Conservation (phyloP, 495 filamentous ascomycete species). For the Penicillium cosmopolitanum region DNA sequence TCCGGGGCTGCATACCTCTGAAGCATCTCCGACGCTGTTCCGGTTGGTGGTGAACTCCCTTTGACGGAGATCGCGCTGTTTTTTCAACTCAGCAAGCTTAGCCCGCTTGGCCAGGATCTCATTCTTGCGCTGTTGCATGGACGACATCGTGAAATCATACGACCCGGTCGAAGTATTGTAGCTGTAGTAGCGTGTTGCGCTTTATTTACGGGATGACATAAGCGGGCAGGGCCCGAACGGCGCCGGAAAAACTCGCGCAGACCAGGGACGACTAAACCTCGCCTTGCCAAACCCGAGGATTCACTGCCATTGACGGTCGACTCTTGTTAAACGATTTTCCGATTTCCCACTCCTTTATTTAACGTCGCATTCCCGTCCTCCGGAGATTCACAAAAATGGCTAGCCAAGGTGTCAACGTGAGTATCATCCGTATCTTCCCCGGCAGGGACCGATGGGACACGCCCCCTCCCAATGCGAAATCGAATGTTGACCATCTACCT, state of each 20-base stretch:
- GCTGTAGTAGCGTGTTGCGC: conserved; percentile 19
- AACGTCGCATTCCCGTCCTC: conserved; percentile 25
- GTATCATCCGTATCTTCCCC: conserved; percentile 23
- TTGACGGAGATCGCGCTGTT: conserved; percentile 80
- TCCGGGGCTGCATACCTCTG: conserved; percentile 43
- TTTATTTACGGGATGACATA: conserved; percentile 52
- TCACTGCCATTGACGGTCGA: conserved; percentile 49
- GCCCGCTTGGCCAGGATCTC: conserved; percentile 94
- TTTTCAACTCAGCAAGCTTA: conserved; percentile 92
- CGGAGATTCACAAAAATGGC: conserved; percentile 46
- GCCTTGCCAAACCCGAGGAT: conserved; percentile 38
- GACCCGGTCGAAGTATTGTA: conserved; percentile 15
- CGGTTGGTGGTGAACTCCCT: conserved; percentile 69
- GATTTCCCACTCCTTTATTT: conserved; percentile 32
- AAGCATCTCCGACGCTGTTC: conserved; percentile 63
- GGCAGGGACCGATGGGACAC: conserved; percentile 15
- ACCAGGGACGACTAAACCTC: conserved; percentile 50
- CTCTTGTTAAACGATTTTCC: conserved; percentile 40
- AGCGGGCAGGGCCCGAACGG: conserved; percentile 40
- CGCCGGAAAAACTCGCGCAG: conserved; percentile 58
- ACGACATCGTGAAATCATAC: conserved; percentile 37
- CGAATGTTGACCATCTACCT: conserved; percentile 26
- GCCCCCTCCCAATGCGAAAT: conserved; percentile 21
- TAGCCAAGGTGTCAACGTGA: conserved; percentile 56
- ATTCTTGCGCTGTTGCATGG: conserved; percentile 84